Percentiles rank a stretch among this genome's conserved stretches.
These are phyloP conservation scores for Starmerella gropengiesseri DNA, from an alignment of 805 yeast genomes.

Conservation along the genomic window DNA sequence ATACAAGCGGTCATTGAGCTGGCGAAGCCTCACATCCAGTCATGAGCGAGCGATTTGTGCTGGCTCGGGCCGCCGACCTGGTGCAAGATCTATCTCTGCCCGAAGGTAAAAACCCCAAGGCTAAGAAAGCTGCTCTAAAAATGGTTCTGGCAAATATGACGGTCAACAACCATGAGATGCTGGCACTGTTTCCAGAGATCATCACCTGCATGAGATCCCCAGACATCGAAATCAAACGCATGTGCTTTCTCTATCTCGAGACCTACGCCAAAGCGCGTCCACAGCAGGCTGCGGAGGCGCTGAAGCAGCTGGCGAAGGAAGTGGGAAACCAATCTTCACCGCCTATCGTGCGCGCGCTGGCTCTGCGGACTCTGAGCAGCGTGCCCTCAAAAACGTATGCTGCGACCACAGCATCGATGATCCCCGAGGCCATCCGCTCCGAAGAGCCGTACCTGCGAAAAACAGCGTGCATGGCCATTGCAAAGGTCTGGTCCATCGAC, in stretches of 20 bases:
- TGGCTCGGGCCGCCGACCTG: constrained; percentile 30
- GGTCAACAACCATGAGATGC: constrained; percentile 69
- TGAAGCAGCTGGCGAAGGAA: constrained; percentile 48
- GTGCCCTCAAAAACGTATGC: constrained; percentile 46
- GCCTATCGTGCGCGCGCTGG: constrained; percentile 45
- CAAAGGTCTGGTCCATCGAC: constrained; percentile 52
- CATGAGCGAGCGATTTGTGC: constrained; percentile 16
- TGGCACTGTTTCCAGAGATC: constrained; percentile 54
- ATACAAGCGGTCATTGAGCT: no score
- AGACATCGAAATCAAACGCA: constrained; percentile 59
- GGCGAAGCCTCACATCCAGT: neutral
- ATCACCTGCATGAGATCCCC: constrained; percentile 38
- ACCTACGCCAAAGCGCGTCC: constrained; percentile 53
- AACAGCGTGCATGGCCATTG: constrained; percentile 58
- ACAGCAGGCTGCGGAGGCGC: constrained; percentile 42
- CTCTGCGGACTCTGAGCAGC: constrained; percentile 52
- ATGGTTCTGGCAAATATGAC: constrained; percentile 76
- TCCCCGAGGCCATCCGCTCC: constrained; percentile 35
- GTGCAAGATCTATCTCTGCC: constrained; percentile 29
- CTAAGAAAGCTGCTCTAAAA: constrained; percentile 44
- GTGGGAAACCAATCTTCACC: constrained; percentile 34
- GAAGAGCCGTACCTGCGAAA: constrained; percentile 52
- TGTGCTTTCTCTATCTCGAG: constrained; percentile 57
- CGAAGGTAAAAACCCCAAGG: constrained; percentile 30
- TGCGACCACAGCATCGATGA: constrained; percentile 36